Evolutionary conservation across 148 eudicot species (phyloP), one percentile per base, ranked within the genome.

Genomic region (Salicornia ramosissima): DNA sequence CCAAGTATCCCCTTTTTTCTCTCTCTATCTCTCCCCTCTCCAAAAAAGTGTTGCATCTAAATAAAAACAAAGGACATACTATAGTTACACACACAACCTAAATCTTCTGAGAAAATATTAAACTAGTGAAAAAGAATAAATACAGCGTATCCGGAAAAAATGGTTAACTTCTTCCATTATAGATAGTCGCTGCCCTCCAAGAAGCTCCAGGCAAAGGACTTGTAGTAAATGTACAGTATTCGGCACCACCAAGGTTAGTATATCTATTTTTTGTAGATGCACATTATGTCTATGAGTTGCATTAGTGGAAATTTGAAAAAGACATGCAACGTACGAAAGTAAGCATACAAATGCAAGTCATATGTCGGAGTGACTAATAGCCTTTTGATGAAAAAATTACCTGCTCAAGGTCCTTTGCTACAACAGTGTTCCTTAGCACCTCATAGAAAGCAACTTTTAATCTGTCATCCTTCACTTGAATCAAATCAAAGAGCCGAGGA

Each of bases 401-500:
- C 96, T 91, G 99, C 67, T 95, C 97, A 70, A 87, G 85, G 79
- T 95, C 89, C 71, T 75, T 75, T 21, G 97, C 99, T 28, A 95
- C 97, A 42, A 95, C 85, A 14, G 99, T 95, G 75, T 91, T 95
- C 64, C 96, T 89, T 74, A 95, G 22, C 63, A 90, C 87, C 66
- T 89, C 96, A 79, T 72, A 95, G 77, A 95, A 95, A 52, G 91
- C 97, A 67, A 82, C 90, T 72, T 86, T 95, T 81, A 95, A 79
- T 75, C 90, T 83, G 78, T 87, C 93, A 80, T 95, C 91, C 72
- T 83, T 84, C 61, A 91, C 96, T 70, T 82, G 83, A 24, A 95
- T 77, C 76, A 95, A 80, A 75, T 95, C 99, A 77, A 86, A 95
- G 34, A 95, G 93, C 52, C 99, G 92, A 49, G 88, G 93, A 77